Base-by-base conservation (phyloP, 1,284 basidiomycete genomes). In the Austroboletus novae-zelandiae region DNA sequence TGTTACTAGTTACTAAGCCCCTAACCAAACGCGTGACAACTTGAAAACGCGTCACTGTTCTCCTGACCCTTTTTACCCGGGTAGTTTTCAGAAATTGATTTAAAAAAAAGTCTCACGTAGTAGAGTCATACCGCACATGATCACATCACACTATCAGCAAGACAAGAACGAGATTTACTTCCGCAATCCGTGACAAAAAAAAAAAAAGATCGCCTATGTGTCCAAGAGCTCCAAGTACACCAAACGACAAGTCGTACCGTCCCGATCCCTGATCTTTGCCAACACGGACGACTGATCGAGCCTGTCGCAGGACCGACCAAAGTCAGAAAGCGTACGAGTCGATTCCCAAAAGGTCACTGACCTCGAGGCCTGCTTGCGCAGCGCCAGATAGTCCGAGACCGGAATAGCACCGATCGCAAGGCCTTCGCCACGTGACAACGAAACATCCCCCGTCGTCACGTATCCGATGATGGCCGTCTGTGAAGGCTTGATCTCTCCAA, bases 401-500 rank as follows among this genome's bases (percentile, higher is more conserved):
- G 87, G 73, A 10, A 95, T 70, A 0, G 82, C 81, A 5, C 83
- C 93, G 9, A 94, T 75, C 0, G 81, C 91, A 59, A 82, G 81
- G 0, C 89, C 91, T 47, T 78, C 70, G 0, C 93, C 91, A 18
- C 84, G 76, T 0, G 83, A 79, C 2, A 96, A 75, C 0, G 91
- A 93, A 61, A 81, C 87, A 55, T 84, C 84, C 1, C 92, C 92
- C 1, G 86, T 84, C 0, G 89, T 88, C 6, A 93, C 77, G 59
- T 89, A 91, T 1, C 93, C 93, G 43, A 94, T 80, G 18, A 89
- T 74, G 1, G 70, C 60, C 1, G 71, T 68, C 36, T 72, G 58
- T 4, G 69, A 59, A 5, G 69, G 59, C 11, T 67, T 60, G 10
- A 64, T 57, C 49, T 77, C 71, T 9, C 75, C 77, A 4, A 82